Percentiles rank a stretch among this genome's conserved stretches.
phyloP scores from a whole-genome alignment of 2,329 filamentous ascomycete genomes.

The Septoria petroselini region DNA sequence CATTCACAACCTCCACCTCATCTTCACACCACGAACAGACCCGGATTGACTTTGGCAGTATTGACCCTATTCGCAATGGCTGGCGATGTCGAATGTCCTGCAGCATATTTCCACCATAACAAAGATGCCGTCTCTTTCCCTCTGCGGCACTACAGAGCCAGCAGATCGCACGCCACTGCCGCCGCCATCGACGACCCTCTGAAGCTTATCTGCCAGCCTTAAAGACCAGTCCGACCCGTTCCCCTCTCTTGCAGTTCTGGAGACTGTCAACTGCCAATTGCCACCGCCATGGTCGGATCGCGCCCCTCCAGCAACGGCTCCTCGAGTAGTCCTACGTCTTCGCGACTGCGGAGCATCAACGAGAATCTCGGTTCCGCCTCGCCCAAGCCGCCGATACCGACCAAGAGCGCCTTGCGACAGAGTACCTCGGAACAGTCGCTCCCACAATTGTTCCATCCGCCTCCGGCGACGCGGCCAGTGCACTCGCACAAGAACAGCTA shows the following conservation, averaged over 20 bases:
- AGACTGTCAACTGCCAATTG: too few species aligned
- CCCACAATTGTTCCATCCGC: not conserved
- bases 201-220: slow-evolving; percentile 4
- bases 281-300: slow-evolving; percentile 4
- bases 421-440: slow-evolving; percentile 10
- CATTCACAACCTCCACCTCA: not conserved
- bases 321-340: not conserved
- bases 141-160: too few species aligned
- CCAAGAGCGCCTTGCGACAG: slow-evolving; percentile 23
- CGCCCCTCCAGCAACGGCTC: not conserved
- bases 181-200: not conserved
- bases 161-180: slow-evolving; percentile 6
- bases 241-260: not conserved
- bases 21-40: not conserved
- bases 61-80: not conserved
- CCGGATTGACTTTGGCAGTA: too few species aligned
- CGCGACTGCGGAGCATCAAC: not conserved
- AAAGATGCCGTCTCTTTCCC: too few species aligned
- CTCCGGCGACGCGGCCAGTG: not conserved
- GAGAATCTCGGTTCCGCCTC: not conserved
- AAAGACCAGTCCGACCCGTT: slow-evolving; percentile 4
- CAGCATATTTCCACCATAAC: not conserved
- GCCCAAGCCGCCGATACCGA: slow-evolving; percentile 24
- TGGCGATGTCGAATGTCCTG: not conserved
- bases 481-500: slow-evolving; percentile 14